Evolutionary conservation across 108 stramenopile genomes (phyloP), one percentile per base, ranked within the genome.

Genomic region (Asterionellopsis glacialis): DNA sequence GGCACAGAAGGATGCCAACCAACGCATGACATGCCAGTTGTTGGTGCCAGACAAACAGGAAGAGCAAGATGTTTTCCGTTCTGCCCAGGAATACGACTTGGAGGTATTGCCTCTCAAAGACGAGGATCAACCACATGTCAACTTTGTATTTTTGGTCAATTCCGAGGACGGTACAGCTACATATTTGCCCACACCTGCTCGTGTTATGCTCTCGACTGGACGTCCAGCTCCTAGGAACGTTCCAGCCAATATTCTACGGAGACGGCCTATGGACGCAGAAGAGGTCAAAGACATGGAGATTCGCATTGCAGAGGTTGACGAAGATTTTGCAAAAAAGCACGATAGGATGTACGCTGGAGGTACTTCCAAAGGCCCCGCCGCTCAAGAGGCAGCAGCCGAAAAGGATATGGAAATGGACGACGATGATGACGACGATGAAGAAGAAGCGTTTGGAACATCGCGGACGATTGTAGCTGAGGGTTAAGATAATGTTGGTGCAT

Each of bases 21-120:
- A 74, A 18, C 79, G 91, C 51, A 93, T 93, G 91, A 75, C 79
- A 19, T 89, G 91, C 65, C 82, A 88, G 48, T 49, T 93, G 2
- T 80, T 81, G 61, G 82, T 81, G 5, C 79, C 77, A 12, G 54
- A 74, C 11, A 16, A 33, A 16, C 33, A 33, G 7, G 41, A 60
- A 23, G 41, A 59, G 41, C 28, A 53, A 19, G 44, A 51, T 41
- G 69, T 67, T 7, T 88, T 80, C 59, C 61, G 61, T 51, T 75
- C 79, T 0, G 63, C 84, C 21, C 88, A 89, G 67, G 54, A 73
- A 52, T 93, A 86, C 59, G 91, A 93, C 61, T 69, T 93, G 48
- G 87, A 88, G 64, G 86, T 93, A 7, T 55, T 88, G 10, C 85
- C 88, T 11, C 63, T 93, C 15, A 85, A 85, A 54, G 91, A 93